phyloP scores from a whole-genome alignment of 768 basidiomycete species.

The Leucogyrophana mollusca region DNA sequence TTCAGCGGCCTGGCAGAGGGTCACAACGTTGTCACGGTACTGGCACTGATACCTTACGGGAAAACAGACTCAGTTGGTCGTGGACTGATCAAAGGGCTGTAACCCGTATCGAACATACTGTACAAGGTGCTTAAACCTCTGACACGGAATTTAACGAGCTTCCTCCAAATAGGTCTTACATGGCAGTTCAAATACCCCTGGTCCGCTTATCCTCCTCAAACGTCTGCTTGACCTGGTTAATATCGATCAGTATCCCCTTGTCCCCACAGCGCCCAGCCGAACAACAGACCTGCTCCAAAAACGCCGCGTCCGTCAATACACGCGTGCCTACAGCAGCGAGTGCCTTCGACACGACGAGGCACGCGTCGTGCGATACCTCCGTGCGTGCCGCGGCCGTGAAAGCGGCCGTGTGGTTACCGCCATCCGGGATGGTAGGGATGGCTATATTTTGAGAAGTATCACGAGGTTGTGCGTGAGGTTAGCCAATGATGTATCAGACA shows the following conservation, averaged over 20 bases:
- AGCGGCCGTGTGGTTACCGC: constrained; percentile 75
- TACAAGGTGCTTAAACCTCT: too few relatives aligned
- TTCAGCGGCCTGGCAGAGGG: too few relatives aligned
- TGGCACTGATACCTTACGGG: too few relatives aligned
- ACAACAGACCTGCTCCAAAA: constrained; percentile 51
- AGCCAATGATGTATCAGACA: neutral
- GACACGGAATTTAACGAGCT: too few relatives aligned
- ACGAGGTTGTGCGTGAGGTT: constrained; percentile 1
- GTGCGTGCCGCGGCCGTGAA: constrained; percentile 68
- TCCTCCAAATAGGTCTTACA: neutral
- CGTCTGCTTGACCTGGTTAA: constrained; percentile 42
- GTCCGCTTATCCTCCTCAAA: constrained; percentile 45
- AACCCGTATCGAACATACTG: too few relatives aligned
- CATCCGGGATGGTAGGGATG: constrained; percentile 69
- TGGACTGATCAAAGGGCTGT: too few relatives aligned
- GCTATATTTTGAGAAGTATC: constrained; percentile 37
- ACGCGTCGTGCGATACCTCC: constrained; percentile 60
- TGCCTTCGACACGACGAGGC: constrained; percentile 65
- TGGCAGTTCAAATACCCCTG: too few relatives aligned
- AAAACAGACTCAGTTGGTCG: too few relatives aligned
- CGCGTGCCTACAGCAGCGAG: constrained; percentile 70
- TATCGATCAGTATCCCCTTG: neutral
- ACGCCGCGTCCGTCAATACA: constrained; percentile 65
- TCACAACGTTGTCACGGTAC: too few relatives aligned
- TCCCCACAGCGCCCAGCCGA: neutral